These are phyloP conservation scores for Leersia perrieri DNA, from an alignment of 176 grass and related monocot genomes.

Conservation along the genomic window DNA sequence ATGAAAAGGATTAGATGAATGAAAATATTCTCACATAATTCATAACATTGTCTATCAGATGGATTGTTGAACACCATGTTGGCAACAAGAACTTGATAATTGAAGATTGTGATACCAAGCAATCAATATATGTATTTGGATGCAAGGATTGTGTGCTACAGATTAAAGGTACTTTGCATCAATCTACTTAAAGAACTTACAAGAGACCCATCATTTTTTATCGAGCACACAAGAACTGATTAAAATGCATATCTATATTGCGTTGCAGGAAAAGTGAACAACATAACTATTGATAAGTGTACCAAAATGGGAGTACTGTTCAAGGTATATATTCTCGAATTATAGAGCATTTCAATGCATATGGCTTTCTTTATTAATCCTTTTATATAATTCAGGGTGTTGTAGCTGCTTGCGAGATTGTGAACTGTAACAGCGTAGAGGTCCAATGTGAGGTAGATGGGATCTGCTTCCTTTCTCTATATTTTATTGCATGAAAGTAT, in stretches of 20 bases:
- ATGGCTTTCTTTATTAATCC: conserved; percentile 2
- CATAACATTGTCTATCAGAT: conserved; percentile 20
- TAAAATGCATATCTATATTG: neutral
- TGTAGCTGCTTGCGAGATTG: conserved; percentile 62
- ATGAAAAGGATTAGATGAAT: neutral
- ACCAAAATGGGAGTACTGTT: conserved; percentile 54
- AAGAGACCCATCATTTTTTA: neutral
- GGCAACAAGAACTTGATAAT: conserved; percentile 48
- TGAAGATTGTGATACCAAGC: conserved; percentile 63
- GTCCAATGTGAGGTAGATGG: conserved; percentile 60
- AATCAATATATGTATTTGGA: conserved; percentile 55
- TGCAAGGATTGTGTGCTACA: conserved; percentile 63
- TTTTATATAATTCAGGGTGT: conserved; percentile 40
- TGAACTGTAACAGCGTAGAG: conserved; percentile 63
- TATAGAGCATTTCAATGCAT: neutral
- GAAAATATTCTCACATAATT: neutral
- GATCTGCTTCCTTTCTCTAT: neutral
- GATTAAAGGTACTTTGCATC: conserved; percentile 45
- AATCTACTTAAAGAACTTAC: neutral
- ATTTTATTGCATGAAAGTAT: neutral
- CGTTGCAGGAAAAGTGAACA: conserved; percentile 60
- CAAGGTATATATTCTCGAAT: conserved; percentile 17
- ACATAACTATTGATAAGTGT: conserved; percentile 72
- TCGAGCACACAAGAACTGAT: neutral
- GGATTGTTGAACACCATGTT: conserved; percentile 56